Conservation (phyloP, 768 basidiomycete species). For the Pulveroboletus sp. region DNA sequence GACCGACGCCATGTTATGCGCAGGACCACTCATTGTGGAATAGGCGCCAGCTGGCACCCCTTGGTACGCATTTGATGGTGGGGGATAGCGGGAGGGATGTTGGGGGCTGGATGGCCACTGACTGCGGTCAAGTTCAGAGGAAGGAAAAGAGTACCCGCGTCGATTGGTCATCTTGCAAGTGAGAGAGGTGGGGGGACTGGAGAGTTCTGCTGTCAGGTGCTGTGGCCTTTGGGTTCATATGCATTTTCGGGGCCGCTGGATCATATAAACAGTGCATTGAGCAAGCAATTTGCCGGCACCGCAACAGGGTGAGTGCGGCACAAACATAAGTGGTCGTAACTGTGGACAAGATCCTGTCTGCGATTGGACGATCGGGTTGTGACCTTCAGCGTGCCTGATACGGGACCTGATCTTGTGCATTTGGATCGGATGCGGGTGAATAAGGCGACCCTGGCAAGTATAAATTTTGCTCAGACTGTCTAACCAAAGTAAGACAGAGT, state of each 20-base stretch:
- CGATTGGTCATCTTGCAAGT: slow-evolving; percentile 25
- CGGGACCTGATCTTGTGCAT: slow-evolving; percentile 28
- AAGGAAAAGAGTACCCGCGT: slow-evolving; percentile 28
- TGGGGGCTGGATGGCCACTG: slow-evolving; percentile 25
- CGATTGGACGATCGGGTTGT: slow-evolving; percentile 25
- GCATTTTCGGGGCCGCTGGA: slow-evolving; percentile 32
- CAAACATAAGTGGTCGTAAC: slow-evolving; percentile 29
- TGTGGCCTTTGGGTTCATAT: slow-evolving; percentile 29
- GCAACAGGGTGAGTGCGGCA: slow-evolving; percentile 30
- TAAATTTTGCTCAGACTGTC: slow-evolving; percentile 15
- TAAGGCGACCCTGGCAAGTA: slow-evolving; percentile 25
- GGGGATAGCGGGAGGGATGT: slow-evolving; percentile 23
- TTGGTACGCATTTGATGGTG: slow-evolving; percentile 22
- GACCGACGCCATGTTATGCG: slow-evolving; percentile 24
- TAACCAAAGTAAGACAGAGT: slow-evolving; percentile 33
- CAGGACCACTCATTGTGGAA: slow-evolving; percentile 9
- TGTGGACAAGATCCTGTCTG: slow-evolving; percentile 28
- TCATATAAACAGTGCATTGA: slow-evolving; percentile 26
- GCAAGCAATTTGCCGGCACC: slow-evolving; percentile 31
- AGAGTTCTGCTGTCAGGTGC: slow-evolving; percentile 6
- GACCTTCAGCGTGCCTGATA: slow-evolving; percentile 28
- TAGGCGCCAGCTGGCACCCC: slow-evolving; percentile 16
- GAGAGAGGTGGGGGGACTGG: slow-evolving; percentile 1
- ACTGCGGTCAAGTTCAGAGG: slow-evolving; percentile 11
- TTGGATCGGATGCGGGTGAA: slow-evolving; percentile 8